Percentiles rank a stretch among this genome's conserved stretches.
phyloP scores from a whole-genome alignment of 371 early-diverging fungal genomes.

The Catenaria anguillulae region DNA sequence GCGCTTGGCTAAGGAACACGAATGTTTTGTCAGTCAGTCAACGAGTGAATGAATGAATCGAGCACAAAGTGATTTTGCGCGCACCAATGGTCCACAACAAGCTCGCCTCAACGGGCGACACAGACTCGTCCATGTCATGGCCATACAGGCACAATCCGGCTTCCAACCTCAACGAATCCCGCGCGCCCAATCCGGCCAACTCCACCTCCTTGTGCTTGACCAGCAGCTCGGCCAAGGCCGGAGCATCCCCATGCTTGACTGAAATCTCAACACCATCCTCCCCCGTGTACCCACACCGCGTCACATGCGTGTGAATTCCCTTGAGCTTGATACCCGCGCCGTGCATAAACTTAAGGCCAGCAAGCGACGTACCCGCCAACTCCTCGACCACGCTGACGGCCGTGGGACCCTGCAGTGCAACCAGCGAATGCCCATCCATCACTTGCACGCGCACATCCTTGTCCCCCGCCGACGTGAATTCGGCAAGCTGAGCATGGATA shows the following conservation, averaged over 20 bases:
- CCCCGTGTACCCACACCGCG: slow-evolving; percentile 95
- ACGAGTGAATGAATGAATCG: background rate
- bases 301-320: slow-evolving; percentile 62
- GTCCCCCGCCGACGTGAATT: slow-evolving; percentile 52
- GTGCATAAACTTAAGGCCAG: slow-evolving; percentile 77
- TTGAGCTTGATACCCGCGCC: slow-evolving; percentile 51
- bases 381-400: slow-evolving; percentile 43
- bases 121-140: slow-evolving; percentile 81
- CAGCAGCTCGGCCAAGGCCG: slow-evolving; percentile 49
- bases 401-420: slow-evolving; percentile 72
- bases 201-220: slow-evolving; percentile 61
- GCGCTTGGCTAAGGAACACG: slow-evolving; percentile 70
- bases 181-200: slow-evolving; percentile 88
- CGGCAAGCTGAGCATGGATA: slow-evolving; percentile 53
- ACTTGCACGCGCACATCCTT: slow-evolving; percentile 71
- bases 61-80: background rate
- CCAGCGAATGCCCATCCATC: slow-evolving; percentile 65
- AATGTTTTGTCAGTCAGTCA: slow-evolving; percentile 1
- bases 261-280: slow-evolving; percentile 99
- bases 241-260: slow-evolving; percentile 52
- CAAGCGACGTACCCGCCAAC: slow-evolving; percentile 36
- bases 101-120: slow-evolving; percentile 84
- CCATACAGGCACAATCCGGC: slow-evolving; percentile 96
- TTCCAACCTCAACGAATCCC: slow-evolving; percentile 88
- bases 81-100: slow-evolving; percentile 87